Base-by-base conservation (phyloP, 129 eudicot genomes). In the Rutidosis leptorrhynchoides region DNA sequence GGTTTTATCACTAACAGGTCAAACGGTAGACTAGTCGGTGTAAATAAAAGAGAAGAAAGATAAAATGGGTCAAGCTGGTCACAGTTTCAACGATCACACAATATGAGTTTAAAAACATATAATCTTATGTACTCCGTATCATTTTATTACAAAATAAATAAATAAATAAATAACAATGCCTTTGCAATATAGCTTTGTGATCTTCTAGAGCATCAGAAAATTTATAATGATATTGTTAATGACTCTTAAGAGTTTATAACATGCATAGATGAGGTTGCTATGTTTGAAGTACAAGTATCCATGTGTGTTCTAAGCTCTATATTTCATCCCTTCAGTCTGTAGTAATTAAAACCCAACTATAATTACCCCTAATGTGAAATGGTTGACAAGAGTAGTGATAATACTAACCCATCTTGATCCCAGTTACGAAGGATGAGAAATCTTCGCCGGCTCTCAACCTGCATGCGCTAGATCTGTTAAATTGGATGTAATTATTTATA, bases 331-430 rank as follows among this genome's bases (percentile, higher is more conserved):
- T 40, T 7, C 1, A 32, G 2, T 32, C 40, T 32, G 40, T 32
- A 32, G 11, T 7, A 6, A 32, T 32, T 32, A 7, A 6, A 32
- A 32, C 40, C 11, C 40, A 32, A 32, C 40, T 7, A 32, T 32
- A 6, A 7, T 11, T 11, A 32, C 40, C 40, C 11, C 12, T n/a
- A n/a, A n/a, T 23, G 28, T 10, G 20, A 59, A 26, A 37, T 61
- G 65, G 56, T 60, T 16, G 51, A 3, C 25, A 65, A 52, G n/a
- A 54, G 57, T 5, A 54, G 21, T 21, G 11, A 65, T 43, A 35
- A 22, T 48, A 81, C 88, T 83, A 22, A 94, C 99, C 99, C 99
- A 65, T 94, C 99, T 86, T 94, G 99, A 80, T 86, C 97, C 99
- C 96, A 84, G 68, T 85, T 74, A 27, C 79, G 83, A 58, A 94